These are phyloP conservation scores for Salix brachista DNA, from an alignment of 345 rosid species.

Conservation along the genomic window DNA sequence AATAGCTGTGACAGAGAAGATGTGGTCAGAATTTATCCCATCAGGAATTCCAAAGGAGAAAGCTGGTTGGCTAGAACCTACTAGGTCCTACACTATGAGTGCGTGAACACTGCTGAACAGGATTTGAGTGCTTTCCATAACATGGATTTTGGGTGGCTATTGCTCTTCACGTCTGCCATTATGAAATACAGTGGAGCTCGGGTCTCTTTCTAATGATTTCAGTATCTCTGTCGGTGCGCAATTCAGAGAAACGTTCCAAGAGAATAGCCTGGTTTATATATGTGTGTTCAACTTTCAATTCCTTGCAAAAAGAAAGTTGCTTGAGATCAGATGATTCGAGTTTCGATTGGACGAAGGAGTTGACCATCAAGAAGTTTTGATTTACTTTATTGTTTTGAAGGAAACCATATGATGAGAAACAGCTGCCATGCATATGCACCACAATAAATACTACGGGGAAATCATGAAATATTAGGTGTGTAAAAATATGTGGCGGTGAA, in stretches of 20 bases:
- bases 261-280: neutral
- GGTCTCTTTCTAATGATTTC: slow-evolving; percentile 28
- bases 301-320: slow-evolving; percentile 6
- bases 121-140: neutral
- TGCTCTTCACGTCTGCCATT: slow-evolving; percentile 3
- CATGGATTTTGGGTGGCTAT: neutral
- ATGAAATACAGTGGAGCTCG: neutral
- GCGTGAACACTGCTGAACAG: neutral
- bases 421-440: neutral
- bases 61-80: neutral
- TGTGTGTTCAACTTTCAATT: neutral
- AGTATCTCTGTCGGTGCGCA: slow-evolving; percentile 22
- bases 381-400: neutral
- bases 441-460: neutral
- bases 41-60: slow-evolving; percentile 3
- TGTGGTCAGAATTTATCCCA: slow-evolving; percentile 19
- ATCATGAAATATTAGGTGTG: neutral
- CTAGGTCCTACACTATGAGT: slow-evolving; percentile 10
- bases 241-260: neutral
- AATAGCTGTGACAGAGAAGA: slow-evolving; percentile 19
- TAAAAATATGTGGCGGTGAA: neutral
- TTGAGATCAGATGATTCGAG: neutral
- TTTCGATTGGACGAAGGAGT: slow-evolving; percentile 17
- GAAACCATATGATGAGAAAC: neutral
- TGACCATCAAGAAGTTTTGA: slow-evolving; percentile 9